These are phyloP conservation scores for Penicillium manginii DNA, from an alignment of 495 filamentous ascomycete species.

Conservation along the genomic window DNA sequence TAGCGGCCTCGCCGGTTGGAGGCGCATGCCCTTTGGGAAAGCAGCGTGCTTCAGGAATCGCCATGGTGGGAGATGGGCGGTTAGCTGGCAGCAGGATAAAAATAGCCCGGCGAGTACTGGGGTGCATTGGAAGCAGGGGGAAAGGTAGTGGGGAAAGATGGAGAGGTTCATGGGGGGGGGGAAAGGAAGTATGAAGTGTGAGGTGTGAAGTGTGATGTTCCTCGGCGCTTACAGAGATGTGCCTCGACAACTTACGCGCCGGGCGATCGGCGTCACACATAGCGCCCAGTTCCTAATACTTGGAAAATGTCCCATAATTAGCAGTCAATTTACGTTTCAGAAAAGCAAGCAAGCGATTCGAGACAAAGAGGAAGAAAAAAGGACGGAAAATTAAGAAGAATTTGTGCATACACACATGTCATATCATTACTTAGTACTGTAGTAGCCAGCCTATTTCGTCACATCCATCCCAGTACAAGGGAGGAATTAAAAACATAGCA, in stretches of 20 bases:
- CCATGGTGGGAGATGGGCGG: slow-evolving; percentile 22
- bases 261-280: slow-evolving; percentile 25
- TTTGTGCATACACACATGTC: slow-evolving; percentile 6
- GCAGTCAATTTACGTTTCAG: slow-evolving; percentile 17
- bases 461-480: slow-evolving; percentile 27
- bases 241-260: slow-evolving; percentile 28
- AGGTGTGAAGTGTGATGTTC: slow-evolving; percentile 23
- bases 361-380: slow-evolving; percentile 6
- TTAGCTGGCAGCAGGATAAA: slow-evolving; percentile 25
- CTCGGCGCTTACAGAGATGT: slow-evolving; percentile 31
- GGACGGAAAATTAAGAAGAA: background rate
- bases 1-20: slow-evolving; percentile 22
- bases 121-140: slow-evolving; percentile 6
- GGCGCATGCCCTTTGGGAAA: slow-evolving; percentile 2
- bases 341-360: background rate
- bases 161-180: background rate
- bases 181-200: slow-evolving; percentile 16
- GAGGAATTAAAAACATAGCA: slow-evolving; percentile 18
- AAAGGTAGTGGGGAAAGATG: slow-evolving; percentile 4
- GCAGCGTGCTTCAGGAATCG: slow-evolving; percentile 31
- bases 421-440: slow-evolving; percentile 9
- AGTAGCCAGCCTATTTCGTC: slow-evolving; percentile 26
- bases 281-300: slow-evolving; percentile 3
- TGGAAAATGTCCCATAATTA: slow-evolving; percentile 32
- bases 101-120: slow-evolving; percentile 29